Evolutionary conservation across 1,284 basidiomycete species (phyloP).

Genomic region (Ganoderma boninense): DNA sequence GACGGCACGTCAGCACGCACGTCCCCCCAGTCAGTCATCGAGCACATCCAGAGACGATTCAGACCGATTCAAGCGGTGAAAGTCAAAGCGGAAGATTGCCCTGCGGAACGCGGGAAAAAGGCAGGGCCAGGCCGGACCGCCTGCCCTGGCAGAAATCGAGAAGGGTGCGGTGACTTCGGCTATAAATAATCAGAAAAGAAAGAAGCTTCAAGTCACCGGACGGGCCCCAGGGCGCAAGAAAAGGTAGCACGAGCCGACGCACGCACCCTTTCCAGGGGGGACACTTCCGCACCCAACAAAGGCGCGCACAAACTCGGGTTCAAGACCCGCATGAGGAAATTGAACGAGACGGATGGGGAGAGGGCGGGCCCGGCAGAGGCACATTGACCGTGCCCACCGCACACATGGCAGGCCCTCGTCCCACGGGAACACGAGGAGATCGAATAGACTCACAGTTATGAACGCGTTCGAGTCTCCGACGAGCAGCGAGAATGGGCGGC

Average conservation of each 20-base stretch:
- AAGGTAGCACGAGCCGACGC: background rate
- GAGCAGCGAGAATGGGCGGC: slow-evolving; percentile 81
- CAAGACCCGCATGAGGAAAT: background rate
- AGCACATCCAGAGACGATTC: background rate
- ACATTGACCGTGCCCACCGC: background rate
- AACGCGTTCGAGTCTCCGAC: slow-evolving; percentile 66
- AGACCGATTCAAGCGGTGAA: background rate
- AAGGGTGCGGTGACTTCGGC: slow-evolving; percentile 2
- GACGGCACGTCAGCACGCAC: slow-evolving; percentile 19
- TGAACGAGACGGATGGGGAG: background rate
- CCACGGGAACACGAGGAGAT: slow-evolving; percentile 13
- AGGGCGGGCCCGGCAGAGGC: background rate
- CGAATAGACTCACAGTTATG: slow-evolving; percentile 53
- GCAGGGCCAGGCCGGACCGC: slow-evolving; percentile 12
- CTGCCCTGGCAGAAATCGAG: background rate
- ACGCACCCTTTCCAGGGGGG: background rate
- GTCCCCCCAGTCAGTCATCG: background rate
- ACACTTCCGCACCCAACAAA: background rate
- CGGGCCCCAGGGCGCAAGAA: background rate
- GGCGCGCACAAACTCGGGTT: background rate
- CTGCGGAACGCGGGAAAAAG: slow-evolving; percentile 21
- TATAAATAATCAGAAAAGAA: slow-evolving; percentile 3
- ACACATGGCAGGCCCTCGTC: background rate
- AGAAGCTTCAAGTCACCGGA: background rate
- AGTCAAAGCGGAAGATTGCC: slow-evolving; percentile 6